Conservation (phyloP, 139 green algal species). For the Ostreobium quekettii region DNA sequence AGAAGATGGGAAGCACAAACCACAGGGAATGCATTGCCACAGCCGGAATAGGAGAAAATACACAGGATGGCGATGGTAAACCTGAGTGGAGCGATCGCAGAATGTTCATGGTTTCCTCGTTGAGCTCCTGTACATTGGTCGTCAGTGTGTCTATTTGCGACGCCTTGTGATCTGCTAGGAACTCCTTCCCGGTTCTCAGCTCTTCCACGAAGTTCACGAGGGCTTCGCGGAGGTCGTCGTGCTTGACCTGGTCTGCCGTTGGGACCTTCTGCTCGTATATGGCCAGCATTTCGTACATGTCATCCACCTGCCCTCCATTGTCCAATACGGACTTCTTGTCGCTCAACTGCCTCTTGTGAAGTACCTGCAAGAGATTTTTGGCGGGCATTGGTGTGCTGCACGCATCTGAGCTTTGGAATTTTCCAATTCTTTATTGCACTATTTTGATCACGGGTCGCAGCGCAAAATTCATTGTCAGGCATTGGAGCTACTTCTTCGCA, state of each 20-base stretch:
- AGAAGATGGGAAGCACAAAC: no score
- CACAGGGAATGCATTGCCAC: no score
- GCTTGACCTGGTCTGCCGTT: slow-evolving; percentile 51
- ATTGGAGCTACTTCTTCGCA: no score
- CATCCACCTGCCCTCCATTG: slow-evolving; percentile 46
- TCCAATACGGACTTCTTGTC: slow-evolving; percentile 46
- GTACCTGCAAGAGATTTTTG: slow-evolving; percentile 38
- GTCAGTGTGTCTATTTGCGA: slow-evolving; percentile 43
- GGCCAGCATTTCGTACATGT: slow-evolving; percentile 75
- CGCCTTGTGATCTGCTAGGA: slow-evolving; percentile 60
- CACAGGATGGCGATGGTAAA: no score
- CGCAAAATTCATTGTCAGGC: no score
- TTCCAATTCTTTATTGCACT: no score
- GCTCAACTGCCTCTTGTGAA: slow-evolving; percentile 47
- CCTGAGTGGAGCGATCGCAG: slow-evolving; percentile 29
- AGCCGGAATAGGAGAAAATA: no score
- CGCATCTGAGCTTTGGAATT: no score
- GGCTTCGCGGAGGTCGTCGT: slow-evolving; percentile 67
- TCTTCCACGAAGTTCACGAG: slow-evolving; percentile 34
- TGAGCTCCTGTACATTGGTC: slow-evolving; percentile 37
- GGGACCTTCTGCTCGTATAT: slow-evolving; percentile 64
- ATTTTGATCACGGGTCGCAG: no score
- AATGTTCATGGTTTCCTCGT: slow-evolving; percentile 47
- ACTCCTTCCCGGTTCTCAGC: slow-evolving; percentile 48
- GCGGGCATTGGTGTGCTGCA: no score